Conservation (phyloP, 2,329 filamentous ascomycete species). For the Alternaria infectoria region DNA sequence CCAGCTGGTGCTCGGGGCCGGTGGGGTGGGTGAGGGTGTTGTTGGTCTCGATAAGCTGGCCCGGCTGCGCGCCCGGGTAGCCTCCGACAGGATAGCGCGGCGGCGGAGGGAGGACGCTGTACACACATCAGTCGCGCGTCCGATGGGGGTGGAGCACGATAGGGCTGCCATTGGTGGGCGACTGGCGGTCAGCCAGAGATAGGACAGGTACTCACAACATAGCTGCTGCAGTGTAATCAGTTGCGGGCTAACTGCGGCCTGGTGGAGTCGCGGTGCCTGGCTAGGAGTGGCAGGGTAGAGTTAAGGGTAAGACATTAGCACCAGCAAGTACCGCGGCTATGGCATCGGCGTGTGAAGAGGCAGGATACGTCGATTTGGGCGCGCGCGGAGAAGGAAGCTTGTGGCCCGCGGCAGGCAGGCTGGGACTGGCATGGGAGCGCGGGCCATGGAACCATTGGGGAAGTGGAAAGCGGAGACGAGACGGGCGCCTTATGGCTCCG, state of each 20-base stretch:
- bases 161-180: conserved; percentile 34
- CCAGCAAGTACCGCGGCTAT: not conserved
- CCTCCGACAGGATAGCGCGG: conserved; percentile 81
- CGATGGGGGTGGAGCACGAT: conserved; percentile 22
- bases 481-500: conserved; percentile 10
- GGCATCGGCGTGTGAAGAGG: not conserved
- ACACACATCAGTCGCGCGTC: conserved; percentile 32
- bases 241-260: conserved; percentile 7
- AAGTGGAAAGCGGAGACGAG: conserved; percentile 16
- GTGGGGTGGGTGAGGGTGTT: conserved; percentile 83
- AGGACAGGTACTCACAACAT: conserved; percentile 45
- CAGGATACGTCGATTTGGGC: conserved; percentile 3
- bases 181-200: conserved; percentile 16
- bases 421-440: conserved; percentile 5
- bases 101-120: conserved; percentile 75
- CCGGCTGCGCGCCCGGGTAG: conserved; percentile 74
- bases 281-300: conserved; percentile 20
- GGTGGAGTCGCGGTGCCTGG: conserved; percentile 9
- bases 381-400: conserved; percentile 4
- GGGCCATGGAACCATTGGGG: conserved; percentile 19
- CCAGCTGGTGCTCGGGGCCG: conserved; percentile 84
- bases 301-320: conserved; percentile 5
- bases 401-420: conserved; percentile 1
- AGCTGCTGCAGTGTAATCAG: conserved; percentile 36
- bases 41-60: conserved; percentile 89